phyloP scores from a whole-genome alignment of 805 yeast genomes.

The Saturnispora kantuleensis region DNA sequence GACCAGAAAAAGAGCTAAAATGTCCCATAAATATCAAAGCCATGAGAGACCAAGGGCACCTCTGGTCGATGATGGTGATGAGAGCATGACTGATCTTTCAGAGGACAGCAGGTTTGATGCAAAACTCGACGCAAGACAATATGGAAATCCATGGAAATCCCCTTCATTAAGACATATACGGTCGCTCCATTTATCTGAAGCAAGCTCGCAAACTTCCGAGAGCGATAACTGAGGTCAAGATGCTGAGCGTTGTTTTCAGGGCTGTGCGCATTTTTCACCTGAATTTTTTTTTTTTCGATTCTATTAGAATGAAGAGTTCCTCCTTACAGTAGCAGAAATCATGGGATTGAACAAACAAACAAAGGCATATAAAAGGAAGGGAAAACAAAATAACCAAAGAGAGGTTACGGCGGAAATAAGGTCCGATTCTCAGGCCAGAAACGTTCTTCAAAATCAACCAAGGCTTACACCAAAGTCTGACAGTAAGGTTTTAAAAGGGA shows the following conservation, averaged over 20 bases:
- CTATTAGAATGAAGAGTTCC: neutral
- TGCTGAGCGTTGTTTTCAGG: neutral
- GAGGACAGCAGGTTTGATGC: too few species aligned
- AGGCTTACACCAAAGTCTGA: conserved; percentile 51
- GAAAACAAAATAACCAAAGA: conserved; percentile 43
- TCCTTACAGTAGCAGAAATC: neutral
- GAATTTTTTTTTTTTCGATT: too few species aligned
- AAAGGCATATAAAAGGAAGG: conserved; percentile 47
- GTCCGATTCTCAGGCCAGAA: conserved; percentile 59
- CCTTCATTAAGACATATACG: neutral
- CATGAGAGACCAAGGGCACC: too few species aligned
- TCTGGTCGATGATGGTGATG: too few species aligned
- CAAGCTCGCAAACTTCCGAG: neutral
- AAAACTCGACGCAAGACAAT: neutral
- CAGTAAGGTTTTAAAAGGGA: conserved; percentile 39
- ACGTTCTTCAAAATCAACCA: conserved; percentile 49
- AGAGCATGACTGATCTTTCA: too few species aligned
- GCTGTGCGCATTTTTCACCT: neutral
- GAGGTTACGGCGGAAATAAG: conserved; percentile 56
- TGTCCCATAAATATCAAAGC: too few species aligned
- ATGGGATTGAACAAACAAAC: conserved; percentile 36
- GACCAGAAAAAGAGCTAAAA: too few species aligned
- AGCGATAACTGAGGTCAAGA: neutral
- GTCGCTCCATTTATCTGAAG: conserved; percentile 1
- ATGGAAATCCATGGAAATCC: neutral